Conservation (phyloP, 2,329 filamentous ascomycete genomes). For the Microsporum audouinii region DNA sequence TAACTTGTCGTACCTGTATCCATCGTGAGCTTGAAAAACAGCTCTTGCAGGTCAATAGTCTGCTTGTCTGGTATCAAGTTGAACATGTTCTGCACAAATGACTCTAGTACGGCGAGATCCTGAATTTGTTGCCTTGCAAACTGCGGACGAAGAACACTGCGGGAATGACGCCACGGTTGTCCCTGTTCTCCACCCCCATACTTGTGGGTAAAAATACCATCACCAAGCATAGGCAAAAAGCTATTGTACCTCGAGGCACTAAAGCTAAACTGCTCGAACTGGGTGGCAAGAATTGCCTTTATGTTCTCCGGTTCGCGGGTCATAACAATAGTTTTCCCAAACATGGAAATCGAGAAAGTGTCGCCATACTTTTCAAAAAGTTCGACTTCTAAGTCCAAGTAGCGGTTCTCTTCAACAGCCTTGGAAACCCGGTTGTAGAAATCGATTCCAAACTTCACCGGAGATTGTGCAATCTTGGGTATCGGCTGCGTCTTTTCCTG, state of each 20-base stretch:
- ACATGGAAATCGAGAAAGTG: slow-evolving; percentile 10
- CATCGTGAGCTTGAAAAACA: slow-evolving; percentile 76
- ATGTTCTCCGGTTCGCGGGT: slow-evolving; percentile 81
- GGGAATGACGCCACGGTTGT: slow-evolving; percentile 61
- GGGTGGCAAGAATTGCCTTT: slow-evolving; percentile 74
- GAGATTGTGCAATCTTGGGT: neutral
- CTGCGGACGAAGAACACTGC: slow-evolving; percentile 74
- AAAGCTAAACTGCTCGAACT: slow-evolving; percentile 68
- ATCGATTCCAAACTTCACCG: slow-evolving; percentile 9
- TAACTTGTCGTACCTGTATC: slow-evolving; percentile 36
- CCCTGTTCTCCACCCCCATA: slow-evolving; percentile 30
- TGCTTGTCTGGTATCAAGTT: slow-evolving; percentile 41
- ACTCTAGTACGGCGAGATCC: slow-evolving; percentile 70
- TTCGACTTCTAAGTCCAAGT: slow-evolving; percentile 2
- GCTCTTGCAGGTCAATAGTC: slow-evolving; percentile 57
- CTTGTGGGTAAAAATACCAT: slow-evolving; percentile 35
- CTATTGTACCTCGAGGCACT: slow-evolving; percentile 61
- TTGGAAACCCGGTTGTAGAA: slow-evolving; percentile 4
- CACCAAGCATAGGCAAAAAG: slow-evolving; percentile 26
- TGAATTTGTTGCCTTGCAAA: slow-evolving; percentile 77
- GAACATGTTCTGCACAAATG: slow-evolving; percentile 69
- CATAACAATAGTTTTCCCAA: slow-evolving; percentile 41
- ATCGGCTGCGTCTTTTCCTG: slow-evolving; percentile 8
- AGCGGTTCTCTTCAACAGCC: slow-evolving; percentile 4
- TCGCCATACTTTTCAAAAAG: slow-evolving; percentile 9